Base-by-base conservation (phyloP, 1,139 yeast species). In the Scheffersomyces parashehatae region DNA sequence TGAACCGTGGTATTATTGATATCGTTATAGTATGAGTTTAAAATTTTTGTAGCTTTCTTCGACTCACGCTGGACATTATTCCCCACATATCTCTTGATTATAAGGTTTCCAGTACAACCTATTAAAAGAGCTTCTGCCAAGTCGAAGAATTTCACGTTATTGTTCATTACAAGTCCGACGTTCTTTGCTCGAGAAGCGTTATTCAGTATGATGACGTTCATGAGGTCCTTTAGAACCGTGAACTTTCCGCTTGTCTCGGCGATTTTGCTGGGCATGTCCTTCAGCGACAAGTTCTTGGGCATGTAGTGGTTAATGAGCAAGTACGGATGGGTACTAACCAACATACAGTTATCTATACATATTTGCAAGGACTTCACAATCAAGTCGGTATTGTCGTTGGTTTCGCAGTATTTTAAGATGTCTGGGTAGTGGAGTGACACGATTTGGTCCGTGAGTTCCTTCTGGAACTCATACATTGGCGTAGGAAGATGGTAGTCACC, bases 401-500 rank as follows among this genome's bases (percentile, higher is more conserved):
- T 81, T 60, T 89, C 96, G 58, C 89, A 90, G 62, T 85, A 89
- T 64, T 89, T 85, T 54, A 91, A 71, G 44, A 93, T 88, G 60
- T 91, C 98, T 29, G 95, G 83, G 59, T 90, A 90, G 63, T 93
- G 98, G 36, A 90, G 70, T 1, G 96, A 87, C 6, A 93, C 87
- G 28, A 93, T 90, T 60, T 90, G 96, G 65, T 91, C 96, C n/a
- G 93, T 88, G 42, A 93, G 75, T 58, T 89, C 95, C 56, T 84
- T 85, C 60, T 93, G 98, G 53, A 88, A 86, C 49, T 87, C 90
- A 47, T 88, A 82, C 85, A 91, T 83, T 3, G 96, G 91, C 4
- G 95, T 88, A 0, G 96, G 89, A 35, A 91, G 70, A 62, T 82
- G 79, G 62, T 88, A 89, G 55, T 87, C 96, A 8, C 91, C 88